Base-by-base conservation (phyloP, 2,329 filamentous ascomycete genomes). In the Thelonectria blattea region DNA sequence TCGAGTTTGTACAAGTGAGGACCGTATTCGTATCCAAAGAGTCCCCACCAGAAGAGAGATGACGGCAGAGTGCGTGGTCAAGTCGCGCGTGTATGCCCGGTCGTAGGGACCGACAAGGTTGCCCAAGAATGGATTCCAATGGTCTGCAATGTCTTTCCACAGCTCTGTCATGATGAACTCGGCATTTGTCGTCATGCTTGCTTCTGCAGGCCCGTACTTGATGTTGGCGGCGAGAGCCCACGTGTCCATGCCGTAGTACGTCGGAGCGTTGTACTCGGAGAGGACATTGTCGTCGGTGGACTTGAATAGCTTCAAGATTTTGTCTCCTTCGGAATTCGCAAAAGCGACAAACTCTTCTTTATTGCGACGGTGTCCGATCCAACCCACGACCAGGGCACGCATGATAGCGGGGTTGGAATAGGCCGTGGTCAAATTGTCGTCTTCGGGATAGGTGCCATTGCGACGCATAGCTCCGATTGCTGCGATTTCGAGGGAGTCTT, bases 401-500 rank as follows among this genome's bases (percentile, higher is more conserved):
- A 80, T 80, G 32, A 79, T 68, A 1, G 45, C 68, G 1, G 79
- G 79, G 62, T 81, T 82, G 0, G 75, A 75, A 64, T 80, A 80
- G 0, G 68, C 76, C 0, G 78, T 62, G 8, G 73, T 74, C 5
- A 77, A 65, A 61, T 79, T 79, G 62, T 81, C 78, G 0, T 37
- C 62, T 18, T 60, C 52, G 1, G 76, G 77, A 41, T 68, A 77
- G 1, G 74, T 74, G 2, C 77, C 76, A 51, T 79, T 78, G 27
- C 77, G 74, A 5, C 76, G 72, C 74, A 78, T 79, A 14, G 71
- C 72, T 4, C 76, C 76, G 14, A 78, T 65, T 4, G 76, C 77
- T 3, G 75, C 73, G 17, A 68, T 69, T 15, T 74, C 74, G 1
- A 79, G 65, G 1, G 73, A 72, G 5, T 75, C 69, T 55, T 79